Percentiles rank a stretch among this genome's conserved stretches.
Conservation (phyloP, 352 stramenopile species). For the Pythium scleroteichum region DNA sequence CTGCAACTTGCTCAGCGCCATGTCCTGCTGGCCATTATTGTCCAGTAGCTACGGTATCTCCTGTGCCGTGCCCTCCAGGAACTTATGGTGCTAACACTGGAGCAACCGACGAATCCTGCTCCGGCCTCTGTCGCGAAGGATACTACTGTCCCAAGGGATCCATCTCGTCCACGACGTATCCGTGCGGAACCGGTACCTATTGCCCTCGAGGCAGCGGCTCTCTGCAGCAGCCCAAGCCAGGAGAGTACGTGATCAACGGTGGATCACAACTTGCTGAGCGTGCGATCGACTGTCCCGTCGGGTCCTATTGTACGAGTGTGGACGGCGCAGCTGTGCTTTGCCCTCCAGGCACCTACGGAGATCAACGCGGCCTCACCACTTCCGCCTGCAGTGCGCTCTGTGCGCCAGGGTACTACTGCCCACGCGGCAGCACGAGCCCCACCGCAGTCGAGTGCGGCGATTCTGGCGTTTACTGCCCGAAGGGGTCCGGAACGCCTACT, state of each 20-base stretch:
- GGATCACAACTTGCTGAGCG: constrained; percentile 16
- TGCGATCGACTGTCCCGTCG: constrained; percentile 33
- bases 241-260: constrained; percentile 44
- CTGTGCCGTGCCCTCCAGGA: constrained; percentile 48
- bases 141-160: constrained; percentile 66
- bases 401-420: constrained; percentile 59
- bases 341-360: constrained; percentile 66
- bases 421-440: constrained; percentile 39
- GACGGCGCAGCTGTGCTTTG: constrained; percentile 41
- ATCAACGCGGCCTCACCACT: constrained; percentile 34
- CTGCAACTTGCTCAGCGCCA: constrained; percentile 34
- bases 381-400: constrained; percentile 54
- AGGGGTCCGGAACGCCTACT: constrained; percentile 39
- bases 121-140: constrained; percentile 53
- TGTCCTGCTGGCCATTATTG: constrained; percentile 75
- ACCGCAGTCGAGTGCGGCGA: constrained; percentile 43
- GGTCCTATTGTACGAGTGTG: constrained; percentile 51
- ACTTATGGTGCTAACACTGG: constrained; percentile 56
- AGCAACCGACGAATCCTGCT: constrained; percentile 43
- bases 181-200: constrained; percentile 37
- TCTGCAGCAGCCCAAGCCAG: constrained; percentile 21
- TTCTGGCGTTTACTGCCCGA: constrained; percentile 46
- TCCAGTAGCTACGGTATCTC: constrained; percentile 27
- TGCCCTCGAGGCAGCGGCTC: constrained; percentile 41
- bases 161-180: constrained; percentile 39